phyloP scores from a whole-genome alignment of 495 filamentous ascomycete genomes.

The Lepraria neglecta region DNA sequence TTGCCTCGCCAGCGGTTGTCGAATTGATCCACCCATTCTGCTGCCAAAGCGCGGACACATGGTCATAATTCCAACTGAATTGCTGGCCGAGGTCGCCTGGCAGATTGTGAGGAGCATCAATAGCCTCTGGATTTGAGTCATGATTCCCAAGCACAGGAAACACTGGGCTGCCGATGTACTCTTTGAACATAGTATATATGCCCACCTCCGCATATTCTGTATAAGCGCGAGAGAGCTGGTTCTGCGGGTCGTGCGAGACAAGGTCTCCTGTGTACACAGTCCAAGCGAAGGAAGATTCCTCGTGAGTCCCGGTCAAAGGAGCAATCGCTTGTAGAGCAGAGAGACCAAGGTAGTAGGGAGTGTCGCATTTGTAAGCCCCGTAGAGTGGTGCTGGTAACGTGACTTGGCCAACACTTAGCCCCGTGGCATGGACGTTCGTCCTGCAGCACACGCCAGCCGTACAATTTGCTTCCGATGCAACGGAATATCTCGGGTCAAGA shows the following conservation, averaged over 20 bases:
- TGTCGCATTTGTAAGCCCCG: conserved; percentile 51
- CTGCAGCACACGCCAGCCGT: conserved; percentile 49
- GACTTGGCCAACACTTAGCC: conserved; percentile 29
- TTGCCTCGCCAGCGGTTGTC: conserved; percentile 38
- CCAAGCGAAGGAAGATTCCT: conserved; percentile 40
- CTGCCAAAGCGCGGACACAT: conserved; percentile 47
- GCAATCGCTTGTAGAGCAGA: conserved; percentile 53
- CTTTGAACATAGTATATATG: conserved; percentile 49
- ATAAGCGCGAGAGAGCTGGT: conserved; percentile 43
- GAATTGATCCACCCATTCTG: conserved; percentile 46
- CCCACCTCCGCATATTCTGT: conserved; percentile 46
- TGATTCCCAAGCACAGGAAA: conserved; percentile 52
- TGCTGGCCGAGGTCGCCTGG: conserved; percentile 49
- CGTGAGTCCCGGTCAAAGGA: conserved; percentile 50
- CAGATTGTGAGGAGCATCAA: conserved; percentile 46
- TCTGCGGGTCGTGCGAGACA: conserved; percentile 47
- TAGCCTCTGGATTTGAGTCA: conserved; percentile 47
- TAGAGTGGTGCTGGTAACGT: conserved; percentile 47
- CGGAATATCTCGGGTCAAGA: conserved; percentile 51
- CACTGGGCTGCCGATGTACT: conserved; percentile 50
- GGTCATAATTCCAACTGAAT: conserved; percentile 51
- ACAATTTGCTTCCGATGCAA: conserved; percentile 53
- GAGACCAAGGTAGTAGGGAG: conserved; percentile 52
- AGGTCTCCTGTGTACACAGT: conserved; percentile 53
- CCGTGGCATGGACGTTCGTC: conserved; percentile 37